Percentiles rank a stretch among this genome's conserved stretches.
Evolutionary conservation across 495 filamentous ascomycete genomes (phyloP).

Genomic region (Aspergillus affinis): DNA sequence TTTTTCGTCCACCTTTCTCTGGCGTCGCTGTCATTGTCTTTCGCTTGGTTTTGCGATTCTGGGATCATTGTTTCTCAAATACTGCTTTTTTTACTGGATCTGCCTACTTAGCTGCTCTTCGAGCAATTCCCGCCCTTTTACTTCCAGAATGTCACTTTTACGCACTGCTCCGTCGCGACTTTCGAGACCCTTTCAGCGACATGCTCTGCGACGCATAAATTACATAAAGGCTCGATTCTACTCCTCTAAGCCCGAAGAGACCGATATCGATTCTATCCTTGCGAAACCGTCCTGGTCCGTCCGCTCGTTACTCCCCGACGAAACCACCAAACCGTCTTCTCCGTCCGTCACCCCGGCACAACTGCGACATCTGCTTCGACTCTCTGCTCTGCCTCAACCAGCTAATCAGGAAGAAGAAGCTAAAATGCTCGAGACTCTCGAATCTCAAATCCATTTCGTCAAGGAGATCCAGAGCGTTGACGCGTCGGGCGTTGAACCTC

Average conservation of each 20-base stretch:
- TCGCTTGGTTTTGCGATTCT: background rate
- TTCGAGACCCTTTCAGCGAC: constrained; percentile 14
- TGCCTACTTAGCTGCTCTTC: background rate
- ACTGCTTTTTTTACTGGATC: background rate
- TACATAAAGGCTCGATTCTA: constrained; percentile 19
- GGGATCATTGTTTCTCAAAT: too few species aligned
- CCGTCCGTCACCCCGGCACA: constrained; percentile 49
- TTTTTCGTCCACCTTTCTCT: background rate
- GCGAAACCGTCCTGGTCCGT: constrained; percentile 83
- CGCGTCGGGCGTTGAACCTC: constrained; percentile 66
- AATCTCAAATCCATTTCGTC: constrained; percentile 87
- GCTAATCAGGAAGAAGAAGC: constrained; percentile 54
- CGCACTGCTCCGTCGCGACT: constrained; percentile 22
- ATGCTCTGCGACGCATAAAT: constrained; percentile 10
- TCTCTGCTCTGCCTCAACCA: constrained; percentile 84
- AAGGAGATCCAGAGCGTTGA: constrained; percentile 77
- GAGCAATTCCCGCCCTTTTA: background rate
- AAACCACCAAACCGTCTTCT: constrained; percentile 27
- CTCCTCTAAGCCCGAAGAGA: constrained; percentile 27
- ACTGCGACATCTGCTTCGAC: constrained; percentile 81
- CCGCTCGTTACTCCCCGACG: constrained; percentile 64
- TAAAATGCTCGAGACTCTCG: constrained; percentile 68
- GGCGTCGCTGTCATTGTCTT: background rate
- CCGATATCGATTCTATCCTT: constrained; percentile 57
- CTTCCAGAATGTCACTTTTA: constrained; percentile 10